Evolutionary conservation across 2,329 filamentous ascomycete species (phyloP).

Genomic region (Pseudogymnoascus sp.): DNA sequence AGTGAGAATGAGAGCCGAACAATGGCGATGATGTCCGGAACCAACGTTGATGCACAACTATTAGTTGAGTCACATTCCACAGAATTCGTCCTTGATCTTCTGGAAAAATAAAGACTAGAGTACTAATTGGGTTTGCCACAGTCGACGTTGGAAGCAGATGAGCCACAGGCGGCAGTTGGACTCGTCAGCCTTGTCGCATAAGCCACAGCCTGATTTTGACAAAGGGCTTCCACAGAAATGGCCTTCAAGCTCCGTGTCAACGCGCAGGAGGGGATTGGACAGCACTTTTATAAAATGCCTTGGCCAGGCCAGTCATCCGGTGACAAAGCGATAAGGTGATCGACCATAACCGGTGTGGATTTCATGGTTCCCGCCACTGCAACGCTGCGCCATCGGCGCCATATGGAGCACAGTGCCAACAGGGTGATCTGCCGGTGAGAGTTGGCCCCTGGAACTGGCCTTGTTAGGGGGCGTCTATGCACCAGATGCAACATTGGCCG

Average conservation of each 20-base stretch:
- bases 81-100: neutral
- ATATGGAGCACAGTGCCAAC: neutral
- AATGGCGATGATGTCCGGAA: neutral
- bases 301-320: neutral
- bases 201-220: neutral
- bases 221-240: neutral
- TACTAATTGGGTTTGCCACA: neutral
- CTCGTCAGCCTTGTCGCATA: neutral
- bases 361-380: neutral
- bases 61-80: neutral
- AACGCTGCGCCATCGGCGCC: neutral
- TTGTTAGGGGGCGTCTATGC: neutral
- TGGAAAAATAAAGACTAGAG: neutral
- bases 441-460: neutral
- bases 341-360: neutral
- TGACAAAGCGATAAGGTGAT: neutral
- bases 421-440: neutral
- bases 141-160: neutral
- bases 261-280: neutral
- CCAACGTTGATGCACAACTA: neutral
- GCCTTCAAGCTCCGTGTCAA: neutral
- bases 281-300: neutral
- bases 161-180: neutral
- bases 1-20: neutral
- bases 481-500: neutral